Conservation (phyloP, 164 flowering plant genomes). For the Chimonanthus praecox region DNA sequence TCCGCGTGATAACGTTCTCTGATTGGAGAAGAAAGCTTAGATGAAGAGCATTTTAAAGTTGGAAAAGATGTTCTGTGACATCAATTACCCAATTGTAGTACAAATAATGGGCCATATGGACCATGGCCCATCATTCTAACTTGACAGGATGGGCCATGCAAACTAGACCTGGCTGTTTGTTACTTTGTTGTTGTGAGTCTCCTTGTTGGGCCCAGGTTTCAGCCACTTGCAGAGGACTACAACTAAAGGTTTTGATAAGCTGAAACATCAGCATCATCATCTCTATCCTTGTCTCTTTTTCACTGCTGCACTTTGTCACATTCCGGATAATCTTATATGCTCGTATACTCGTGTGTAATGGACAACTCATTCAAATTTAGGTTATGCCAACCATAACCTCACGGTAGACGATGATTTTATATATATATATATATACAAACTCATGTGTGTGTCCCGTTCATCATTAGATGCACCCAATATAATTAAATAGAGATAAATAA, state of each 20-base stretch:
- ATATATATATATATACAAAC: too few species aligned
- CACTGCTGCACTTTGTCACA: background rate
- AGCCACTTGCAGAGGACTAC: too few species aligned
- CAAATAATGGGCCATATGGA: background rate
- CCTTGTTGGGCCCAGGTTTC: background rate
- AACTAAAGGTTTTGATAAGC: background rate
- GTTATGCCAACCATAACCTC: background rate
- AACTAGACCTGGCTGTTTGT: background rate
- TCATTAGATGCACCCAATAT: too few species aligned
- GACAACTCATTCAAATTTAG: too few species aligned
- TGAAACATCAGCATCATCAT: background rate
- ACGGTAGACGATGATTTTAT: background rate
- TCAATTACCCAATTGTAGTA: background rate
- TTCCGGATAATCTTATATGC: background rate
- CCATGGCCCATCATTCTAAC: slow-evolving; percentile 3
- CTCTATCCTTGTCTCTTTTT: background rate
- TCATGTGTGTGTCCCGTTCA: too few species aligned
- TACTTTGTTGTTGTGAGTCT: background rate
- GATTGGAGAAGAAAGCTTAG: background rate
- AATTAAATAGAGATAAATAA: too few species aligned
- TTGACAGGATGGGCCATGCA: background rate
- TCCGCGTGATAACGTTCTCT: slow-evolving; percentile 14
- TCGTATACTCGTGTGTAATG: background rate
- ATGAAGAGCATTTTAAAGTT: background rate
- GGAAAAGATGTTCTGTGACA: background rate